Evolutionary conservation across 345 rosid species (phyloP).

Genomic region (Eucalyptus tenuipes): DNA sequence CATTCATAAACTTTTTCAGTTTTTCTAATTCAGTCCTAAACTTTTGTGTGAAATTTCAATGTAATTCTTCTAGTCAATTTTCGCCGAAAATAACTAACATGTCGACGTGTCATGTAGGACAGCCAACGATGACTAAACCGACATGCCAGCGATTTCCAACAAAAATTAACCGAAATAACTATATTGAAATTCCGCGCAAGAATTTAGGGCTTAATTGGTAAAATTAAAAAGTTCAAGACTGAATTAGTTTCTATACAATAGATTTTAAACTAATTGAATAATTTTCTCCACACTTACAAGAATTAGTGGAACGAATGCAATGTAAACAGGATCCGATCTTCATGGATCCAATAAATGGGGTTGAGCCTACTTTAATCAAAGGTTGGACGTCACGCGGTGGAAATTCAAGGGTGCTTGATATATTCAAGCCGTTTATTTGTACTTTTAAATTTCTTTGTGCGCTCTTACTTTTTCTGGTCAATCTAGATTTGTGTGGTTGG

Average conservation of each 20-base stretch:
- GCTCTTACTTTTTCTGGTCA: background rate
- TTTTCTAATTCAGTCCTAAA: no score
- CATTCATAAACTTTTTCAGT: no score
- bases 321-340: background rate
- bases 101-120: background rate
- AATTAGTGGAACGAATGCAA: background rate
- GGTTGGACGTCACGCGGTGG: background rate
- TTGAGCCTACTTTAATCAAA: background rate
- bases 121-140: background rate
- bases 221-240: background rate
- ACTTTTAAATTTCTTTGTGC: background rate
- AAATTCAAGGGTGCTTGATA: background rate
- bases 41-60: no score
- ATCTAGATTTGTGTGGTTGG: background rate
- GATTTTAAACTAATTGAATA: background rate
- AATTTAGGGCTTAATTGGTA: background rate
- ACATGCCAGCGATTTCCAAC: accelerated
- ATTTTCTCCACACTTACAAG: background rate
- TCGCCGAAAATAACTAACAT: background rate
- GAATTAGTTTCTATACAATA: background rate
- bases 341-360: background rate
- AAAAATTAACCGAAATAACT: background rate
- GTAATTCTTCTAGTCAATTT: background rate
- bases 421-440: background rate
- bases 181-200: accelerated